Conservation (phyloP, 306 rosid species). For the Quercus berberidifolia region DNA sequence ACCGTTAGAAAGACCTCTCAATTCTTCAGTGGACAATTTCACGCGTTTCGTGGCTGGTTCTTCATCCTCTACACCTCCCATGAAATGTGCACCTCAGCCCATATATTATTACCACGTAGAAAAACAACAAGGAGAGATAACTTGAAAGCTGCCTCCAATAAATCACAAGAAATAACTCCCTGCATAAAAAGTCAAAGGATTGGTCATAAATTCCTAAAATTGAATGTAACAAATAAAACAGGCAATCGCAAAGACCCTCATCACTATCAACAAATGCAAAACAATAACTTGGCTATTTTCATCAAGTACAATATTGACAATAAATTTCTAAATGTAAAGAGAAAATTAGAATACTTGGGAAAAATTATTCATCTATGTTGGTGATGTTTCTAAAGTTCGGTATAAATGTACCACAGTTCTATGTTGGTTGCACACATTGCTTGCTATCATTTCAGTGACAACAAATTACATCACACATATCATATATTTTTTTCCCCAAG, state of each 20-base stretch:
- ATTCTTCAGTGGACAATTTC: slow-evolving; percentile 64
- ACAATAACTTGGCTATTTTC: too few relatives aligned
- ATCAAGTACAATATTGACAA: not conserved
- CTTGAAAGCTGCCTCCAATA: slow-evolving; percentile 29
- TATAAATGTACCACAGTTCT: not conserved
- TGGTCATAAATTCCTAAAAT: slow-evolving; percentile 12
- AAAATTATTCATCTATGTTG: not conserved
- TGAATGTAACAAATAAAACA: not conserved
- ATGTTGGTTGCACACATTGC: not conserved
- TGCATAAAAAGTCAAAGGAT: slow-evolving; percentile 26
- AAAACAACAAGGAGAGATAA: slow-evolving; percentile 25
- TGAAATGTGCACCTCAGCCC: slow-evolving; percentile 99
- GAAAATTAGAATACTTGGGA: not conserved
- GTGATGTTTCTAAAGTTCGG: not conserved
- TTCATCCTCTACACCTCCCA: slow-evolving; percentile 99
- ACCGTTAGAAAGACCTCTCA: slow-evolving; percentile 81
- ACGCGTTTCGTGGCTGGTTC: slow-evolving; percentile 96
- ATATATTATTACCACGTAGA: slow-evolving; percentile 51
- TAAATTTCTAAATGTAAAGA: not conserved
- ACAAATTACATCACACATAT: not conserved
- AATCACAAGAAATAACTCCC: slow-evolving; percentile 32
- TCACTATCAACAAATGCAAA: not conserved
- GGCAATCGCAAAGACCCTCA: not conserved
- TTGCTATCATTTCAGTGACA: not conserved
- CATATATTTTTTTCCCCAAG: too few relatives aligned